A percentile compares a stretch with the other conserved stretches of the same genome.
phyloP scores from a whole-genome alignment of 345 rosid genomes.

The Alliaria petiolata region DNA sequence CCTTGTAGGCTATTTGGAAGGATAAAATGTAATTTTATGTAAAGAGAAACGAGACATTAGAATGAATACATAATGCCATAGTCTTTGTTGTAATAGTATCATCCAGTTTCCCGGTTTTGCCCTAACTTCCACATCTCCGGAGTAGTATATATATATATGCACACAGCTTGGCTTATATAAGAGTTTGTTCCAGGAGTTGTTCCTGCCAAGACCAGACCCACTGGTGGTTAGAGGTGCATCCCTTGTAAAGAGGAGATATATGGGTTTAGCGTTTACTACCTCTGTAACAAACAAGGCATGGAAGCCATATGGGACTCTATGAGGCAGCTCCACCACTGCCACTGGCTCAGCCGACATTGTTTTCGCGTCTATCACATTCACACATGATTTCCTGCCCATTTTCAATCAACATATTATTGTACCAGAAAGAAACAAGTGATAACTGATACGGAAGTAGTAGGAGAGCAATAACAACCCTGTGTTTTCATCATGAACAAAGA shows the following conservation, averaged over 20 bases:
- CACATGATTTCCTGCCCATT: constrained; percentile 70
- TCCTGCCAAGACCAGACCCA: constrained; percentile 47
- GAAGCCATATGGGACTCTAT: constrained; percentile 87
- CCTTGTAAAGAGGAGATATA: neutral
- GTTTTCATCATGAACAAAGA: constrained; percentile 84
- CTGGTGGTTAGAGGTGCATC: constrained; percentile 17
- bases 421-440: neutral
- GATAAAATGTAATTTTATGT: neutral
- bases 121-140: neutral
- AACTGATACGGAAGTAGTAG: constrained; percentile 4
- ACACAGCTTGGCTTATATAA: constrained; percentile 18
- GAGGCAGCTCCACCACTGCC: constrained; percentile 90
- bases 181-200: constrained; percentile 67
- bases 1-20: neutral
- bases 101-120: neutral
- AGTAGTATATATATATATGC: neutral
- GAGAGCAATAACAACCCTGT: constrained; percentile 49
- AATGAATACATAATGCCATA: neutral
- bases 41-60: neutral
- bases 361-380: constrained; percentile 81
- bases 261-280: constrained; percentile 40
- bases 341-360: constrained; percentile 91
- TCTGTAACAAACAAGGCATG: constrained; percentile 90
- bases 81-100: neutral
- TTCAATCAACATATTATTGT: neutral